phyloP scores from a whole-genome alignment of 2,329 filamentous ascomycete species.

The Ceratocystis colombiana region DNA sequence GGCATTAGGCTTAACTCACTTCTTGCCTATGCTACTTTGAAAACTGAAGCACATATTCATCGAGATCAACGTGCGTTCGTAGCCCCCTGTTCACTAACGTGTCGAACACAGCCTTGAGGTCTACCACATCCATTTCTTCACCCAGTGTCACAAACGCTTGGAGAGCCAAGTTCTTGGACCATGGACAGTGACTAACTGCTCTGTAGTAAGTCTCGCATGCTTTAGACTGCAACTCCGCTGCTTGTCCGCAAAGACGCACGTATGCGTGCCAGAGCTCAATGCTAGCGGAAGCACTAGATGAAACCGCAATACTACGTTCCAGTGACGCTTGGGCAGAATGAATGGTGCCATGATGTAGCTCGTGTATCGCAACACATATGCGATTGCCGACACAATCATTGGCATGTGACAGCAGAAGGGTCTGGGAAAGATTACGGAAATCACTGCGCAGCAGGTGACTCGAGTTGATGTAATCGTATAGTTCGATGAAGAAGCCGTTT shows the following conservation, averaged over 20 bases:
- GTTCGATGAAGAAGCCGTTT: slow-evolving; percentile 64
- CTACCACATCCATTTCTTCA: slow-evolving; percentile 38
- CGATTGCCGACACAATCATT: slow-evolving; percentile 39
- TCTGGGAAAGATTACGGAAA: slow-evolving; percentile 54
- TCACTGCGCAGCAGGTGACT: slow-evolving; percentile 66
- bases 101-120: slow-evolving; percentile 41
- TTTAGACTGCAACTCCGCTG: slow-evolving; percentile 34
- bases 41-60: slow-evolving; percentile 33
- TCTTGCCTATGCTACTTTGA: not conserved
- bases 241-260: slow-evolving; percentile 38
- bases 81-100: slow-evolving; percentile 42
- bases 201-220: slow-evolving; percentile 42
- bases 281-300: slow-evolving; percentile 32
- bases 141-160: slow-evolving; percentile 42
- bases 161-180: slow-evolving; percentile 43
- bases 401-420: slow-evolving; percentile 37
- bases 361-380: slow-evolving; percentile 44
- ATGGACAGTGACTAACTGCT: slow-evolving; percentile 40
- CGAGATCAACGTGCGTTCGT: slow-evolving; percentile 43
- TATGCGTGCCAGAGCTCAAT: slow-evolving; percentile 42
- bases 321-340: slow-evolving; percentile 44
- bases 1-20: not conserved
- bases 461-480: slow-evolving; percentile 65
- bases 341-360: slow-evolving; percentile 39
- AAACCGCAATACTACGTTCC: slow-evolving; percentile 42